Evolutionary conservation across 2,329 filamentous ascomycete species (phyloP), one percentile per base, ranked within the genome.

Genomic region (Sporothrix schenckii): DNA sequence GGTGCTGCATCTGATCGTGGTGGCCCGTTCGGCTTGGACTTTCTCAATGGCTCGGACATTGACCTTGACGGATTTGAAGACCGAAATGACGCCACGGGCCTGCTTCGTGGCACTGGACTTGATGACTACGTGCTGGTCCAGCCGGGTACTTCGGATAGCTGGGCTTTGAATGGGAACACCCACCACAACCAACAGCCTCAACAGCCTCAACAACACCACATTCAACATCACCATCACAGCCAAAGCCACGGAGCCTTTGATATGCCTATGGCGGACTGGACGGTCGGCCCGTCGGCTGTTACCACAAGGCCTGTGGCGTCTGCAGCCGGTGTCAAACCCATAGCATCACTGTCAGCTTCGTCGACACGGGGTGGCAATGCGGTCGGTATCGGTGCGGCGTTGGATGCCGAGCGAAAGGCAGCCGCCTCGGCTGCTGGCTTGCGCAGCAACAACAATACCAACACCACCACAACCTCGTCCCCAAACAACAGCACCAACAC

Each of bases 121-220:
- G 76, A 76, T 19, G 72, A 76, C 53, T 75, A 76, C 53, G 73
- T 75, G n/a, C 73, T 80, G 3, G 74, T 74, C 7, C 72, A 74
- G 39, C 70, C 77, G 4, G 72, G 75, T 19, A 72, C 76, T 39
- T 39, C 76, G 39, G 68, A 61, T 21, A 71, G 69, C 19, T 80
- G 79, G 79, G 72, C 71, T 7, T n/a, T 77, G 10, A 73, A 74
- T 14, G 74, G 72, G 41, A 63, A 54, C 47, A 58, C 19, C 39
- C 74, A 53, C 10, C 65, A 67, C 34, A 52, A 67, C 30, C 50
- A 67, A 21, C 27, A 41, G 11, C 68, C 71, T 47, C 3, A 73
- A 2, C 27, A 41, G 11, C 68, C 71, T 47, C 3, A 73, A 2
- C 30, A 53, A 11, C 13, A 61, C 6, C n/a, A 61, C 52, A 14